A percentile compares a stretch with the other conserved stretches of the same genome.
phyloP scores from a whole-genome alignment of 768 basidiomycete species.

The Russula sp. region DNA sequence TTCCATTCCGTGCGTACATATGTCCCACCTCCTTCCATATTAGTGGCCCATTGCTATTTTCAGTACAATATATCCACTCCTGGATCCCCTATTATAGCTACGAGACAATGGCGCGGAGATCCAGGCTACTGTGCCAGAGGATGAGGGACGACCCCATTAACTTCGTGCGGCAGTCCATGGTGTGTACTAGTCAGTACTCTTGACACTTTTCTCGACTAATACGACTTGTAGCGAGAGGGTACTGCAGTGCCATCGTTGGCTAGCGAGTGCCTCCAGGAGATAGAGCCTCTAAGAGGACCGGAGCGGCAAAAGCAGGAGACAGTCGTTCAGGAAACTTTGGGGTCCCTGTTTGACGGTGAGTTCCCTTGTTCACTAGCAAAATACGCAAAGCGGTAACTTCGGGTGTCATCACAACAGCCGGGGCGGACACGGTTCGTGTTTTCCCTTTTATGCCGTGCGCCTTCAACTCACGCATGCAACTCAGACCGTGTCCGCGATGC shows the following conservation, averaged over 20 bases:
- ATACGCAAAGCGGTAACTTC: background rate
- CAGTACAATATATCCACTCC: constrained; percentile 13
- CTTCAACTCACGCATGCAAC: background rate
- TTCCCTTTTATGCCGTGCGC: background rate
- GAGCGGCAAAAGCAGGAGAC: constrained; percentile 2
- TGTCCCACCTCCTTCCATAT: no score
- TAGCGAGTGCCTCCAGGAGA: constrained; percentile 1
- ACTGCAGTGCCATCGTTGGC: constrained; percentile 10
- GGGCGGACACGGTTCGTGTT: constrained; percentile 8
- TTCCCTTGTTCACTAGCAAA: no score
- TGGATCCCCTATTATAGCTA: constrained; percentile 15
- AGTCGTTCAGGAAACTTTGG: background rate
- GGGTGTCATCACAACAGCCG: background rate
- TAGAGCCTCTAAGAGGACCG: background rate
- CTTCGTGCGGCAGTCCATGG: constrained; percentile 8
- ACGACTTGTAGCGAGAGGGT: background rate
- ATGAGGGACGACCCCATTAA: constrained; percentile 7
- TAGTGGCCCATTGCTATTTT: background rate
- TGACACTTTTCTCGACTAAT: background rate
- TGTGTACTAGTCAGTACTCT: background rate
- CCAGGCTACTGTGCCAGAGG: background rate
- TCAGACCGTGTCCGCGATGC: constrained; percentile 9
- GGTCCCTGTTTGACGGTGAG: constrained; percentile 8
- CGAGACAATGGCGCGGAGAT: background rate
- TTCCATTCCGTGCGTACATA: constrained; percentile 7